Evolutionary conservation across 1,284 basidiomycete genomes (phyloP).

Genomic region (Ceratorhiza oryzae-sativae): DNA sequence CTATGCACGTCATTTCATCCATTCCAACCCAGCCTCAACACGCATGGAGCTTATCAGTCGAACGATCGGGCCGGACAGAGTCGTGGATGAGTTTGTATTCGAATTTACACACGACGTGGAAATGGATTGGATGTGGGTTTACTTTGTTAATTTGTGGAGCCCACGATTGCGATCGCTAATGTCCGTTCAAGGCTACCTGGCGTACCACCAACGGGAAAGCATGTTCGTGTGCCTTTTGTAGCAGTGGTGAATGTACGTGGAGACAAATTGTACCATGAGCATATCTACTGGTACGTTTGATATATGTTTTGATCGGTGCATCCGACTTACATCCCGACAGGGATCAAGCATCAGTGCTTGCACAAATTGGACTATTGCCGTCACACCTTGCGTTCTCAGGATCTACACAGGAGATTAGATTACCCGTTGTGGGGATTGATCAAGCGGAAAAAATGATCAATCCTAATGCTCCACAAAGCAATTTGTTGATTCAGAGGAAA

Average conservation of each 20-base stretch:
- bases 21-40: constrained; percentile 57
- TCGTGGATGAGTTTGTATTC: constrained; percentile 54
- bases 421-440: constrained; percentile 15
- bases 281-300: constrained; percentile 48
- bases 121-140: constrained; percentile 48
- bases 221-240: constrained; percentile 60
- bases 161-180: not conserved
- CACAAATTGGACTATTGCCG: constrained; percentile 31
- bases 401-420: constrained; percentile 5
- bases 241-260: constrained; percentile 65
- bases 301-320: too few species aligned
- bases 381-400: constrained; percentile 20
- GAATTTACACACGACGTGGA: constrained; percentile 37
- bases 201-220: constrained; percentile 60
- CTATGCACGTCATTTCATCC: constrained; percentile 53
- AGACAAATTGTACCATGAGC: constrained; percentile 55
- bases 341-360: constrained; percentile 34
- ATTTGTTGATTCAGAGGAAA: constrained; percentile 11
- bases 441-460: constrained; percentile 32
- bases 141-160: constrained; percentile 14
- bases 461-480: constrained; percentile 16
- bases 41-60: constrained; percentile 57
- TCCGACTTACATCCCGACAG: not conserved
- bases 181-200: constrained; percentile 52
- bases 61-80: constrained; percentile 58